Evolutionary conservation across 768 basidiomycete genomes (phyloP), one percentile per base, ranked within the genome.

Genomic region (Suillus cothurnatus): DNA sequence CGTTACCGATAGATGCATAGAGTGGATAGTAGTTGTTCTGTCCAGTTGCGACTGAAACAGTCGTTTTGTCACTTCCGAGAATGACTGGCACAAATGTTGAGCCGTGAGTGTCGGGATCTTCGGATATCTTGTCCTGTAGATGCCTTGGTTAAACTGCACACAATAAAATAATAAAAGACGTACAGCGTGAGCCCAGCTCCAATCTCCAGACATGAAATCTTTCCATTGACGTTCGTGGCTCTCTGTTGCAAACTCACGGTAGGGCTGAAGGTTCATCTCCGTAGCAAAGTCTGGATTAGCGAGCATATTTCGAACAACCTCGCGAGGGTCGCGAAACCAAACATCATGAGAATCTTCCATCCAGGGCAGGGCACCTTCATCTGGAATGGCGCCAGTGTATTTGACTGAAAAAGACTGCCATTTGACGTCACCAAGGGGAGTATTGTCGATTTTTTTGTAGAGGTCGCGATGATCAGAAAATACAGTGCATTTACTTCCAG

Each of bases 171-270:
- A 66, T 6, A n/a, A 21, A 39, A 32, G 0, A 74, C 73, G 7
- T 71, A 81, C 80, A 17, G 39, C 17, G 1, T 41, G 39, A 41
- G 39, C 39, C 39, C 39, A 41, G 39, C 39, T 17, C 76, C 73
- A 77, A 23, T 74, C 64, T 5, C 71, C 74, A 7, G 74, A 75
- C 66, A 78, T 71, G 31, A 65, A 70, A 43, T 71, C 71, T 41
- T 45, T 39, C 32, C 38, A 71, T 31, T 64, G 66, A 1, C 63
- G 66, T 6, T 63, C 36, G 0, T 65, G 23, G 1, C 60, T 63
- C 12, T 68, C 41, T 5, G 41, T 52, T 6, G 63, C 61, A 36
- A 67, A 71, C 59, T 73, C 65, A 6, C 28, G 38, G 47, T 64
- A 71, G 8, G 70, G 72, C 4, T 50, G 23, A 9, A 61, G 62